Evolutionary conservation across 306 rosid species (phyloP).

Genomic region (Dryas octopetala): DNA sequence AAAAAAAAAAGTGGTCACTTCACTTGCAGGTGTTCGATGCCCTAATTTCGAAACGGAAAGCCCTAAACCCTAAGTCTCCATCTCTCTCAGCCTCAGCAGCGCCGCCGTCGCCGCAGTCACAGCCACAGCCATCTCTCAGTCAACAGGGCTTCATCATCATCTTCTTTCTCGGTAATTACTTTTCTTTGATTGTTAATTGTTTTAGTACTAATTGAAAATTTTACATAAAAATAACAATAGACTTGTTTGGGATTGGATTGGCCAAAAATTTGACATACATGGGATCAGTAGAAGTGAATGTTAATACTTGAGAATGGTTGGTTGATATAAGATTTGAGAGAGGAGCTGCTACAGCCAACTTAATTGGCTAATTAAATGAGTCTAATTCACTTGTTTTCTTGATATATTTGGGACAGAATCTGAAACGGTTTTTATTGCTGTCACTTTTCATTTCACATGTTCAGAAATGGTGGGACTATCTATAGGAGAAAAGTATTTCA

Average conservation of each 20-base stretch:
- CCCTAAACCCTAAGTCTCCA: conserved; percentile 3
- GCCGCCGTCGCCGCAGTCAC: background rate
- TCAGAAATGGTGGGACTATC: conserved; percentile 73
- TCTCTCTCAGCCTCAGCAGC: background rate
- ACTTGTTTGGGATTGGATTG: background rate
- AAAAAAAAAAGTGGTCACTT: background rate
- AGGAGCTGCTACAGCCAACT: too few species aligned
- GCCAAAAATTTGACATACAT: background rate
- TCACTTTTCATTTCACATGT: background rate
- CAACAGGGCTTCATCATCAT: background rate
- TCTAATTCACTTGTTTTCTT: background rate
- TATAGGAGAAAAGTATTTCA: conserved; percentile 62
- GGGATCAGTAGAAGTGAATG: too few species aligned
- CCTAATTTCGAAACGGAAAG: background rate
- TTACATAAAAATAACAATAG: background rate
- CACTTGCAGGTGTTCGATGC: background rate
- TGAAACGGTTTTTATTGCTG: too few species aligned
- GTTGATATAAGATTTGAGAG: too few species aligned
- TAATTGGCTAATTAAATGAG: too few species aligned
- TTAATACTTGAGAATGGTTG: too few species aligned
- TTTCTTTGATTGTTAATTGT: background rate
- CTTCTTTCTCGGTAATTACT: background rate
- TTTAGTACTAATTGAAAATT: background rate
- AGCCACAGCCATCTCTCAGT: background rate
- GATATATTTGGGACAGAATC: too few species aligned